Percentiles rank a stretch among this genome's conserved stretches.
phyloP scores from a whole-genome alignment of 129 eudicot species.

The Smallanthus sonchifolius region DNA sequence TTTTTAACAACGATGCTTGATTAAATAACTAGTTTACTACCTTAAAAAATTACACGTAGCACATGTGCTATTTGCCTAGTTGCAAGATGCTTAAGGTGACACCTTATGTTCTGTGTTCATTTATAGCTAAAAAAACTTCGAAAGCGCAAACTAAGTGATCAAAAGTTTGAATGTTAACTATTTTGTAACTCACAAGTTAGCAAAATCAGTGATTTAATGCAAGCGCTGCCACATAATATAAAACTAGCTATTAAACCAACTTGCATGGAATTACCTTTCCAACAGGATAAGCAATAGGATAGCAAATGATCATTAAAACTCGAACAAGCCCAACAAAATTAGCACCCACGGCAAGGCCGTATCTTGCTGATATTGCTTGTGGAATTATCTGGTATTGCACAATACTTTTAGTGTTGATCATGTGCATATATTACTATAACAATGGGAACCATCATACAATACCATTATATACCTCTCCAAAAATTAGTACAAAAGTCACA shows the following conservation, averaged over 20 bases:
- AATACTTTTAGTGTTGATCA: slow-evolving; percentile 18
- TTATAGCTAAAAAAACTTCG: slow-evolving; percentile 8
- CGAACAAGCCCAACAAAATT: slow-evolving; percentile 90
- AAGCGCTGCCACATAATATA: background rate
- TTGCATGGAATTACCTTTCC: slow-evolving; percentile 66
- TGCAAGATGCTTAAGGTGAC: background rate
- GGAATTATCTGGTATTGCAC: slow-evolving; percentile 63
- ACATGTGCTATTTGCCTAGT: slow-evolving; percentile 12
- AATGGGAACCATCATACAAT: slow-evolving; percentile 1
- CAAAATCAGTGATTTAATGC: background rate
- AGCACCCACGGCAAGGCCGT: slow-evolving; percentile 97
- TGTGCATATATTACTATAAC: background rate
- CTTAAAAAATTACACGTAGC: background rate
- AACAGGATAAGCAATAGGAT: slow-evolving; percentile 91
- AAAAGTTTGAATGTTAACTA: background rate
- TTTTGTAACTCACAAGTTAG: background rate
- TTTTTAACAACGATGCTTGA: background rate
- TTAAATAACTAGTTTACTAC: background rate
- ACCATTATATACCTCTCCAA: slow-evolving; percentile 73
- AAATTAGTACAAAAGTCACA: slow-evolving; percentile 86
- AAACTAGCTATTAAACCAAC: slow-evolving; percentile 1
- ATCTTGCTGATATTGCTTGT: slow-evolving; percentile 91
- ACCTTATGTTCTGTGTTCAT: background rate
- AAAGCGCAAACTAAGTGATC: background rate
- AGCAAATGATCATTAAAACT: slow-evolving; percentile 74